These are phyloP conservation scores for Aspergillus sp. DNA, from an alignment of 2,329 filamentous ascomycete species.

Conservation along the genomic window DNA sequence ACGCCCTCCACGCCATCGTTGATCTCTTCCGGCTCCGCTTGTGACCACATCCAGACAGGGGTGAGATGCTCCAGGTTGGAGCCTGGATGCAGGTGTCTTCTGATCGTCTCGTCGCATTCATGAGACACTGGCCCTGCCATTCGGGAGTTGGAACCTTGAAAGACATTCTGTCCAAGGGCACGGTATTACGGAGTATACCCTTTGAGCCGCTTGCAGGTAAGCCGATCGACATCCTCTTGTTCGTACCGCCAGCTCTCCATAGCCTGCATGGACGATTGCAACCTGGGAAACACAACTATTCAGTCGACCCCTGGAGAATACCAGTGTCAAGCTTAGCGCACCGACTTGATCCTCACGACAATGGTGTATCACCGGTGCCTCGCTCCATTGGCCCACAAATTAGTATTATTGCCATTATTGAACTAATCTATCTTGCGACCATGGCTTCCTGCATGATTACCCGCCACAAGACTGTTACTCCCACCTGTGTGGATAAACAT, in stretches of 20 bases:
- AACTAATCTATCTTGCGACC: constrained; percentile 1
- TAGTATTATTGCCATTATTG: constrained; percentile 3
- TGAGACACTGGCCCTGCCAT: constrained; percentile 5
- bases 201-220: constrained; percentile 13
- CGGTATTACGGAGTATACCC: not conserved
- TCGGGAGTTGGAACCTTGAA: constrained; percentile 12
- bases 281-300: not conserved
- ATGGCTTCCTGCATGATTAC: constrained; percentile 11
- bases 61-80: constrained; percentile 11
- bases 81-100: constrained; percentile 11
- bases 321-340: constrained; percentile 2
- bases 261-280: not conserved
- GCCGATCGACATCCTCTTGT: constrained; percentile 14
- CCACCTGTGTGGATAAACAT: constrained; percentile 3
- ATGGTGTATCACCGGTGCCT: not conserved
- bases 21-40: constrained; percentile 7
- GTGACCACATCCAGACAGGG: constrained; percentile 12
- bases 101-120: constrained; percentile 9
- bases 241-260: not conserved
- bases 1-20: constrained; percentile 1
- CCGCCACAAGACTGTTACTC: not conserved
- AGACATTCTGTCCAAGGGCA: not conserved
- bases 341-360: not conserved
- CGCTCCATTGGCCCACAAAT: constrained; percentile 2
- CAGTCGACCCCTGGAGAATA: not conserved